Evolutionary conservation across 768 basidiomycete species (phyloP), one percentile per base, ranked within the genome.

Genomic region (Macrolepiota albuminosa): DNA sequence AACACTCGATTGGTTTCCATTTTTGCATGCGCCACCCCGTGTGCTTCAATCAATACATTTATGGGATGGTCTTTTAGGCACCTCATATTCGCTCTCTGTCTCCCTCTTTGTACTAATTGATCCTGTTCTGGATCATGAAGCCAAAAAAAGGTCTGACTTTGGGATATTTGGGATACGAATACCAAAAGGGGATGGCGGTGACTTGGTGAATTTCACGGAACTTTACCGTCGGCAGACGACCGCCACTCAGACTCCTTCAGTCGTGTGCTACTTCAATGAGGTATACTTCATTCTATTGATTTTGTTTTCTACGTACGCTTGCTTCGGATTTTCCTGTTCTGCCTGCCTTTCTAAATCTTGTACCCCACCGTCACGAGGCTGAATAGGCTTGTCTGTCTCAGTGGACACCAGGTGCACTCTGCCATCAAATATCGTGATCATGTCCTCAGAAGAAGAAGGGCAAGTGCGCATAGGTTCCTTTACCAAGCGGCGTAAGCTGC

Each of bases 401-500:
- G 54, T 50, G 16, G 14, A 24, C 55, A 24, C 14, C 21, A 36
- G n/a, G 18, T 18, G 39, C 26, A 53, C 11, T 29, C 34, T 46
- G 36, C 13, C 39, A 56, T 26, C 31, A 26, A 51, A 42, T n/a
- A 31, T 34, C 31, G 56, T 29, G 55, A 8, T 31, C 7, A 63
- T 63, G 62, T 63, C 62, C 16, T 63, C 62, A n/a, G 58, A 57
- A 29, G 62, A 63, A n/a, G 55, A 63, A 47, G 55, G 36, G 0
- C 54, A 58, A 47, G 51, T 36, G 9, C 52, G 45, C 14, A 34
- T 18, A 24, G 60, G 54, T 2, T 54, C 54, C 24, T 52, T 46
- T 8, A 24, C 56, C 14, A 65, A 60, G 78, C 88, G 87, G 67
- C 75, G 89, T 34, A 78, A 84, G 61, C 81, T 91, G 49, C 86